These are phyloP conservation scores for Solanum acaule DNA, from an alignment of 257 asterid species.

Conservation along the genomic window DNA sequence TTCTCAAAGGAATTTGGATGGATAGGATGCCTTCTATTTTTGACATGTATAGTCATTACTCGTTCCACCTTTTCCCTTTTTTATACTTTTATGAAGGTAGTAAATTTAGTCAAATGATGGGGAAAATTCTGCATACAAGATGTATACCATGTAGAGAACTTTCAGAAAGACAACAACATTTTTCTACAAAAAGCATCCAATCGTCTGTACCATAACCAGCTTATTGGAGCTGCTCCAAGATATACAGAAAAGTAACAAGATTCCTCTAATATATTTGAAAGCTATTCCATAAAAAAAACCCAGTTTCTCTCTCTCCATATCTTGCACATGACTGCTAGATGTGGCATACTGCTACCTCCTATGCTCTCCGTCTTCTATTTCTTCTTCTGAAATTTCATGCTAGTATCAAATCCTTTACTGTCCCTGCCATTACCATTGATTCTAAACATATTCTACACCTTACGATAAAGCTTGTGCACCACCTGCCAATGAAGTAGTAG, in stretches of 20 bases:
- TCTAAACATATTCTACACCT: neutral
- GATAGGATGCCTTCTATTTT: neutral
- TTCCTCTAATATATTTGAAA: neutral
- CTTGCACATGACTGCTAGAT: neutral
- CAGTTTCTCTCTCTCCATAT: neutral
- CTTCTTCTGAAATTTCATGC: neutral
- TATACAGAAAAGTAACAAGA: neutral
- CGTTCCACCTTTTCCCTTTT: neutral
- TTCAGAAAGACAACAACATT: neutral
- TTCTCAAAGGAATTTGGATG: neutral
- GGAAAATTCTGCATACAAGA: neutral
- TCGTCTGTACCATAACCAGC: neutral
- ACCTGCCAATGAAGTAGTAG: neutral
- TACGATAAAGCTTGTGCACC: neutral
- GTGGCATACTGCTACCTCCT: neutral
- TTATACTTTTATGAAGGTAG: neutral
- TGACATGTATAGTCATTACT: neutral
- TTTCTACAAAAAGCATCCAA: neutral
- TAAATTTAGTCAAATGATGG: neutral
- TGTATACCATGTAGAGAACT: neutral
- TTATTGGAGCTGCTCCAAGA: neutral
- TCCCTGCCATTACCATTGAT: neutral
- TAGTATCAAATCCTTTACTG: neutral
- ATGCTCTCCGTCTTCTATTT: neutral
- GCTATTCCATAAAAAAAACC: neutral